Evolutionary conservation across 768 basidiomycete species (phyloP).

Genomic region (Phylloporus rhodoxanthus): DNA sequence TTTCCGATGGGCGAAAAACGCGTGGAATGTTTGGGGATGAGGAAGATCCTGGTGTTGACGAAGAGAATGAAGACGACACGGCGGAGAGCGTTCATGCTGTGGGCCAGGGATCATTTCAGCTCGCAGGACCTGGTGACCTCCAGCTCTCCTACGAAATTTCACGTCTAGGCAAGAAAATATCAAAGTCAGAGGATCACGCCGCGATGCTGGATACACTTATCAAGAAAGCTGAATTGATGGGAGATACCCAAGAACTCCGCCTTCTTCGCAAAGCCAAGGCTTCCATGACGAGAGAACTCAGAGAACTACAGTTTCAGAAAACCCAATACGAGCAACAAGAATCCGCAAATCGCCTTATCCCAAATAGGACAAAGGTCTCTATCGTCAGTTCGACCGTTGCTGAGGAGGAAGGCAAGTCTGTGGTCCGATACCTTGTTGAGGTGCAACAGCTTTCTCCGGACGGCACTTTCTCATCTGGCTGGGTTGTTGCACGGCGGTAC

Average conservation of each 20-base stretch:
- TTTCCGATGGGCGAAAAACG: slow-evolving; percentile 12
- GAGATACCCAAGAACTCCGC: slow-evolving; percentile 78
- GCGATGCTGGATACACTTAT: slow-evolving; percentile 81
- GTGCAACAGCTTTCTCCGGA: slow-evolving; percentile 83
- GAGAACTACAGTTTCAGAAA: slow-evolving; percentile 84
- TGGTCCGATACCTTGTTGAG: slow-evolving; percentile 88
- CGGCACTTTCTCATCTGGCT: slow-evolving; percentile 75
- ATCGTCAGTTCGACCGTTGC: slow-evolving; percentile 80
- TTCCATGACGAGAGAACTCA: slow-evolving; percentile 73
- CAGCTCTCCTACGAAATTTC: slow-evolving; percentile 83
- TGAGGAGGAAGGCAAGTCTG: slow-evolving; percentile 82
- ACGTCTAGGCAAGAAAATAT: slow-evolving; percentile 69
- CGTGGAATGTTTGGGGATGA: slow-evolving; percentile 36
- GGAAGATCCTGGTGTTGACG: slow-evolving; percentile 35
- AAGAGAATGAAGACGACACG: slow-evolving; percentile 40
- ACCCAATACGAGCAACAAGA: slow-evolving; percentile 93
- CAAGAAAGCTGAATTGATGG: slow-evolving; percentile 91
- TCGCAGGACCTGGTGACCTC: slow-evolving; percentile 85
- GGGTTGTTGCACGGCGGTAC: slow-evolving; percentile 91
- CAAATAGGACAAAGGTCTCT: slow-evolving; percentile 76
- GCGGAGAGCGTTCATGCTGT: slow-evolving; percentile 22
- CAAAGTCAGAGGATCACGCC: slow-evolving; percentile 74
- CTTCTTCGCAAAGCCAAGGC: slow-evolving; percentile 79
- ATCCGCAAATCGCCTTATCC: slow-evolving; percentile 78
- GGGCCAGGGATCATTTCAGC: slow-evolving; percentile 53